phyloP scores from a whole-genome alignment of 1,284 basidiomycete genomes.

The Meira miltonrushii region DNA sequence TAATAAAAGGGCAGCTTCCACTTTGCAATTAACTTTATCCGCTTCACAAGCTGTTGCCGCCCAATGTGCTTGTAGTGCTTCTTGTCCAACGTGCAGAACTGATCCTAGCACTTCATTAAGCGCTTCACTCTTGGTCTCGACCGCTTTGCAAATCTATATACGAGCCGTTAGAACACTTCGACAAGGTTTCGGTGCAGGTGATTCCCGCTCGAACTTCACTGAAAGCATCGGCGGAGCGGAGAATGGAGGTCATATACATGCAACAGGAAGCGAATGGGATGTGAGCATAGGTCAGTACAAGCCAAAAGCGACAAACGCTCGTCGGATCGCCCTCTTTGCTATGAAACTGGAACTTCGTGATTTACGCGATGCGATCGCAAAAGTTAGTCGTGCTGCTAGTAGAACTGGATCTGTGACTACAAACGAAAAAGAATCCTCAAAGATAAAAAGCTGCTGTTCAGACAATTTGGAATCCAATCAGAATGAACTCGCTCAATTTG shows the following conservation, averaged over 20 bases:
- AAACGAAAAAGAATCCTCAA: too few species aligned
- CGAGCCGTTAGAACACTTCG: conserved; percentile 42
- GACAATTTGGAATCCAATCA: background rate
- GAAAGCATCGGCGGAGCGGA: background rate
- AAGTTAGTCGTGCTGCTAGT: conserved; percentile 22
- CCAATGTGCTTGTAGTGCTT: conserved; percentile 46
- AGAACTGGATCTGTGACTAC: background rate
- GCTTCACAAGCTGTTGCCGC: conserved; percentile 43
- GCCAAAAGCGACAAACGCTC: conserved; percentile 36
- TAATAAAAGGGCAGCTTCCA: conserved; percentile 1
- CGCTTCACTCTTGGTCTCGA: conserved; percentile 42
- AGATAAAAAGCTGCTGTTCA: background rate
- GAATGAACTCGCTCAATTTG: background rate
- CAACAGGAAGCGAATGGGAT: conserved; percentile 18
- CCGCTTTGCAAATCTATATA: conserved; percentile 50
- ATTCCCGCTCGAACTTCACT: background rate
- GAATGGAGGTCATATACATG: background rate
- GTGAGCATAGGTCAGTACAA: conserved; percentile 46
- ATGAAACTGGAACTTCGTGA: conserved; percentile 48
- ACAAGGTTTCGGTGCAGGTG: conserved; percentile 28
- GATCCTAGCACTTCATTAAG: conserved; percentile 36
- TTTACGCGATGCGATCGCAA: conserved; percentile 40
- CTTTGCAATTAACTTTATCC: conserved; percentile 43
- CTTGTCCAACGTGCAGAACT: conserved; percentile 47
- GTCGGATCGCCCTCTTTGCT: conserved; percentile 49